Percentiles rank a stretch among this genome's conserved stretches.
phyloP scores from a whole-genome alignment of 805 yeast species.

The Metschnikowia aberdeeniae region DNA sequence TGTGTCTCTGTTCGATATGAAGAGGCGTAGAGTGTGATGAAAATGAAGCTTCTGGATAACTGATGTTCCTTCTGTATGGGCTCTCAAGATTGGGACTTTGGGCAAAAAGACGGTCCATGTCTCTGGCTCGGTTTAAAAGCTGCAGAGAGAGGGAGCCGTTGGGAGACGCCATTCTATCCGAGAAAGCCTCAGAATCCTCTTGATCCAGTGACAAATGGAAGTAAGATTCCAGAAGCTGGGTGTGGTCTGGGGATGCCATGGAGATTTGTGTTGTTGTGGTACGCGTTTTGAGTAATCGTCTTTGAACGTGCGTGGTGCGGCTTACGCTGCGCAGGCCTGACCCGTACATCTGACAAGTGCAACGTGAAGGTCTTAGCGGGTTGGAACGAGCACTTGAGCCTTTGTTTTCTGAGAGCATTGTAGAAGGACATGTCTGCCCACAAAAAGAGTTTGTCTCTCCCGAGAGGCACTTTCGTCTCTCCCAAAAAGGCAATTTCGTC shows the following conservation, averaged over 20 bases:
- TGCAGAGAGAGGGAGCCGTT: conserved; percentile 3
- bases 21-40: conserved; percentile 12
- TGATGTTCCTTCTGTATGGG: not conserved
- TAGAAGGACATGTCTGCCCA: too few relatives aligned
- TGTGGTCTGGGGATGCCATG: conserved; percentile 8
- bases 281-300: conserved; percentile 3
- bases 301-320: conserved; percentile 2
- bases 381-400: too few relatives aligned
- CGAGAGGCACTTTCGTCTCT: too few relatives aligned
- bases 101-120: conserved; percentile 2
- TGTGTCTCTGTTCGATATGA: not conserved
- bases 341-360: too few relatives aligned
- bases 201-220: conserved; percentile 26
- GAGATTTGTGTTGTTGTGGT: not conserved
- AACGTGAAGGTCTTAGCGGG: too few relatives aligned
- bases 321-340: not conserved
- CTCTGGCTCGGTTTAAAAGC: conserved; percentile 7
- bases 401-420: too few relatives aligned
- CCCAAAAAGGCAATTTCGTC: too few relatives aligned
- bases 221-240: conserved; percentile 27
- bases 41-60: not conserved
- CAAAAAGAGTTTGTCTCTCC: too few relatives aligned
- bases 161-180: not conserved
- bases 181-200: too few relatives aligned
- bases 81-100: conserved; percentile 1